Evolutionary conservation across 257 asterid species (phyloP).

Genomic region (Solanum peruvianum): DNA sequence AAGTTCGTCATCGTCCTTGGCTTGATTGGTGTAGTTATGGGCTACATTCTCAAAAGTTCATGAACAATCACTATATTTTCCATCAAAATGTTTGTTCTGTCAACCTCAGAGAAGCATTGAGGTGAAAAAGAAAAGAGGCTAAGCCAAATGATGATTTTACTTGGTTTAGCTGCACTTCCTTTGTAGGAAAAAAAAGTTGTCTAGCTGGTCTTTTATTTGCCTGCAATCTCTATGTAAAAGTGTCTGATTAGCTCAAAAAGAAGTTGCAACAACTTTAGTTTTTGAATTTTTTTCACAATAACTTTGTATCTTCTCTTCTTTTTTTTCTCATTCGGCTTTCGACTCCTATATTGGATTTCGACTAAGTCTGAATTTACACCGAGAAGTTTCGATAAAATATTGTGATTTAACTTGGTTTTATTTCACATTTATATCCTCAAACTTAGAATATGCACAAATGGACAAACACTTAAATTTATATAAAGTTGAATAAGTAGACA

Average conservation of each 20-base stretch:
- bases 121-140: not conserved
- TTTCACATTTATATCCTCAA: no score
- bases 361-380: no score
- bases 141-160: not conserved
- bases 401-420: no score
- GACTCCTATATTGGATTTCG: no score
- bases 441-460: no score
- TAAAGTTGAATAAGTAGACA: no score
- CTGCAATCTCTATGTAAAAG: not conserved
- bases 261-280: not conserved
- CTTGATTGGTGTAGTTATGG: slow-evolving; percentile 15
- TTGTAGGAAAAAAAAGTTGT: not conserved
- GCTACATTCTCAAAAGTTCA: slow-evolving; percentile 21
- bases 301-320: not conserved
- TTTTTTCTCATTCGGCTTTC: not conserved
- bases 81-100: not conserved
- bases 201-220: not conserved
- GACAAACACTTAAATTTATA: no score
- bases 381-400: not conserved
- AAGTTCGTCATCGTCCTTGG: slow-evolving; percentile 8
- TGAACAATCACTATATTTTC: slow-evolving; percentile 13
- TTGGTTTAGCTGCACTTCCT: not conserved
- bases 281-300: not conserved
- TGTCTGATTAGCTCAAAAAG: not conserved
- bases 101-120: not conserved